Base-by-base conservation (phyloP, 352 stramenopile species). In the Blastocystis sp. region DNA sequence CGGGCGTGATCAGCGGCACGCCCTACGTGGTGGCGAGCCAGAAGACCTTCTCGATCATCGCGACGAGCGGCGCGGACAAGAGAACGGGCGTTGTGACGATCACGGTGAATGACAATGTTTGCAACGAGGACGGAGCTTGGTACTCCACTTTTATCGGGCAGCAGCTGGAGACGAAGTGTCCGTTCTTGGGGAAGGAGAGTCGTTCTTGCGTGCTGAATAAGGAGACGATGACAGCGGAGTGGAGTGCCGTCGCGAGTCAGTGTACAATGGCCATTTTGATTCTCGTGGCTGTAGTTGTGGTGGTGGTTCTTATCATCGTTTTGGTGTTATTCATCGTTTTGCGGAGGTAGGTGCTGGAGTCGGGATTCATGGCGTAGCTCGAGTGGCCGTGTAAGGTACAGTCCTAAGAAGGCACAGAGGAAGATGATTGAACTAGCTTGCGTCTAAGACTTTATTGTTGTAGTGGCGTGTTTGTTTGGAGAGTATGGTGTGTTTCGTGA, bases 381-480 rank as follows among this genome's bases (percentile, higher is more conserved):
- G 37, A 12, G n/a, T 19, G 66, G 66, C 33, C n/a, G 31, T 9
- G 66, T 77, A 26, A 37, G 66, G 55, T 77, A 77, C 45, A 41
- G 50, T 10, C 66, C 21, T 10, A 77, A 77, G 66, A 77, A 77
- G 33, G 66, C 66, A 24, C 66, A 45, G 66, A 45, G 33, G 66
- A 77, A 77, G 66, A 77, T 77, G 24, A 77, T 77, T 9, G 66
- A 77, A 29, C 55, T 77, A 55, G 66, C 66, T 19, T 77, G 66
- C 33, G 66, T 77, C n/a, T 77, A 77, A 77, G 66, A 37, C 29
- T 35, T 74, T 74, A 24, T 55, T 77, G 37, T 55, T 55, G 45
- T 55, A 55, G 29, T 29, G 2, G 4, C 50, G 16, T 77, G 29
- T 77, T 77, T 77, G 66, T 77, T 74, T 35, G 66, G 26, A 77